Base-by-base conservation (phyloP, 768 basidiomycete species). In the Lactarius evosmus region DNA sequence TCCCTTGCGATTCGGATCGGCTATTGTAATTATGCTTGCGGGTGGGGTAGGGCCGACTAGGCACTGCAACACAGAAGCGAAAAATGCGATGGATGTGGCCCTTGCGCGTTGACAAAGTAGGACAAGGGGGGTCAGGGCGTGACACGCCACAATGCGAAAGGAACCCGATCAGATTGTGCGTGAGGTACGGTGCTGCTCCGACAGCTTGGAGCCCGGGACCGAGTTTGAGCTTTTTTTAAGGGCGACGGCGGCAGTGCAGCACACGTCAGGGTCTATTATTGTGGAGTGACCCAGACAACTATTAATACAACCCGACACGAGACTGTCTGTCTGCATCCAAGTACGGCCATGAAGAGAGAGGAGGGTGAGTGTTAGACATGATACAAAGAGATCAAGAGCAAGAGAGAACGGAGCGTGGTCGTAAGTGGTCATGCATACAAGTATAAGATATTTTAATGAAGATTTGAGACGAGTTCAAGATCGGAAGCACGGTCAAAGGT, bases 361-460 rank as follows among this genome's bases (percentile, higher is more conserved):
- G 22, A 5, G 12, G 6, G 40, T 41, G 46, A 49, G 25, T 49
- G 12, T 46, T 46, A 46, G 44, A 22, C 44, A 46, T 49, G 16
- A 49, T 25, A 49, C 46, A 49, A 46, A 11, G 22, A 11, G 11
- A 49, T 19, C 40, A 3, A 19, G n/a, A n/a, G 19, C n/a, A 12
- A 49, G 22, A 27, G 46, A 12, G 46, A 49, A 22, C 9, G n/a
- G 6, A 12, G 44, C 44, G 44, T 46, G 25, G 46, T 49, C 46
- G 46, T 49, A 49, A 49, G 25, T 14, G 46, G 46, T 49, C 46
- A 14, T 49, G 46, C 46, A 49, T 49, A 49, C 46, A 49, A 46
- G 22, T 14, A 49, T 44, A 22, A 44, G 9, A 44, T 44, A 44
- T 44, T 44, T 44, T 44, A 9, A n/a, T n/a, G n/a, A n/a, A n/a